A percentile compares a stretch with the other conserved stretches of the same genome.
Evolutionary conservation across 371 early-diverging fungal species (phyloP).

Genomic region (Syncephalastrum sp.): DNA sequence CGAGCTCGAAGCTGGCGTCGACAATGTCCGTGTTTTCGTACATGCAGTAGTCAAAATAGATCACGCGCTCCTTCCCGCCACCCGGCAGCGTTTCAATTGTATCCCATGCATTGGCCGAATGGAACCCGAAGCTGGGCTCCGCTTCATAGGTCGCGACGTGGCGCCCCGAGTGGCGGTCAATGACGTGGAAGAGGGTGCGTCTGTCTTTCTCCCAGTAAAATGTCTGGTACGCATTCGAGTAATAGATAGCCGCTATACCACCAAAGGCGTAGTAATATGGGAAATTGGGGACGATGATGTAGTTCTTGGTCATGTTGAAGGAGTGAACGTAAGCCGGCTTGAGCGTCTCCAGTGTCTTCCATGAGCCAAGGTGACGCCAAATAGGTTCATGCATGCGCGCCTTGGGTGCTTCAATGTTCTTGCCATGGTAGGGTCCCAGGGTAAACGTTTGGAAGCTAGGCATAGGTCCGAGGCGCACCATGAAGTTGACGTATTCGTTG

Average conservation of each 20-base stretch:
- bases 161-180: conserved; percentile 50
- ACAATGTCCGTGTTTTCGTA: conserved; percentile 53
- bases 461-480: conserved; percentile 43
- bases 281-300: conserved; percentile 61
- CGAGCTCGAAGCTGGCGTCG: conserved; percentile 49
- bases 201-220: conserved; percentile 55
- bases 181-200: conserved; percentile 55
- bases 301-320: conserved; percentile 62
- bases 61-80: conserved; percentile 37
- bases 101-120: conserved; percentile 63
- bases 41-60: conserved; percentile 44
- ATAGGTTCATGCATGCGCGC: conserved; percentile 38
- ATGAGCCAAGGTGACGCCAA: conserved; percentile 43
- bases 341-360: conserved; percentile 38
- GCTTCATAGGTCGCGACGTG: conserved; percentile 65
- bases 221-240: conserved; percentile 56
- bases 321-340: conserved; percentile 63
- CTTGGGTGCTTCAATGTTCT: conserved; percentile 16
- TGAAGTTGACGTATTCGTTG: conserved; percentile 53
- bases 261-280: conserved; percentile 60
- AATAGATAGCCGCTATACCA: conserved; percentile 58
- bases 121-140: conserved; percentile 63
- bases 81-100: conserved; percentile 39
- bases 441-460: conserved; percentile 41
- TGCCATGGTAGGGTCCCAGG: conserved; percentile 28